phyloP scores from a whole-genome alignment of 2,329 filamentous ascomycete species.

The Penicillium psychrosexuale region DNA sequence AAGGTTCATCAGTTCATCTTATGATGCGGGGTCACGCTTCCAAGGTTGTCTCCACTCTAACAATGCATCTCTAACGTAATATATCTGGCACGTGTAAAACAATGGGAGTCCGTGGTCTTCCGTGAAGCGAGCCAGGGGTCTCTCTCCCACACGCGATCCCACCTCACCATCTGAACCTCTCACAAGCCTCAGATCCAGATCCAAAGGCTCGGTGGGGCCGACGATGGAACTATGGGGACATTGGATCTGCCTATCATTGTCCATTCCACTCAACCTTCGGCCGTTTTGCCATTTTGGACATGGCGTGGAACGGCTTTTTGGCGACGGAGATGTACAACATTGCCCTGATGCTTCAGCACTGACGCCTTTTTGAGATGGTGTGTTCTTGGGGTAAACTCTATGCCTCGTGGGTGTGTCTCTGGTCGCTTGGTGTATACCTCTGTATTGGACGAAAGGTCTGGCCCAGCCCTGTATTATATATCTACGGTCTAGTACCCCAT shows the following conservation, averaged over 20 bases:
- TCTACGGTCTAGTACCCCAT: not conserved
- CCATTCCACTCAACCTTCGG: slow-evolving; percentile 15
- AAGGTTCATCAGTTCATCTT: no score
- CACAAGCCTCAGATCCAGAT: not conserved
- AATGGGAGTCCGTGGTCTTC: no score
- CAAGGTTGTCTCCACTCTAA: no score
- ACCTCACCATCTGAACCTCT: not conserved
- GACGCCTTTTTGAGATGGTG: no score
- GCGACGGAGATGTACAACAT: no score
- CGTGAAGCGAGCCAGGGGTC: not conserved
- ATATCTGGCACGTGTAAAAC: no score
- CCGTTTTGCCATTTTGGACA: slow-evolving; percentile 20
- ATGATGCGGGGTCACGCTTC: no score
- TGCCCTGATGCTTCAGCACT: no score
- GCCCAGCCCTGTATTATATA: slow-evolving; percentile 5
- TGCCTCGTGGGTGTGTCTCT: no score
- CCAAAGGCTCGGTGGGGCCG: slow-evolving; percentile 4
- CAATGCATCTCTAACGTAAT: no score
- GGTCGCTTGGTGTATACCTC: not conserved
- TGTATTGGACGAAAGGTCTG: not conserved
- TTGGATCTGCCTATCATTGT: slow-evolving; percentile 22
- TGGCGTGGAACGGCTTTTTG: slow-evolving; percentile 1
- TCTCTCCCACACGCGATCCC: not conserved
- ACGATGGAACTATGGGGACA: slow-evolving; percentile 20
- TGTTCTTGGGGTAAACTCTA: not conserved